Percentiles rank a stretch among this genome's conserved stretches.
Conservation (phyloP, 1,139 yeast species). For the Lodderomyces theae region DNA sequence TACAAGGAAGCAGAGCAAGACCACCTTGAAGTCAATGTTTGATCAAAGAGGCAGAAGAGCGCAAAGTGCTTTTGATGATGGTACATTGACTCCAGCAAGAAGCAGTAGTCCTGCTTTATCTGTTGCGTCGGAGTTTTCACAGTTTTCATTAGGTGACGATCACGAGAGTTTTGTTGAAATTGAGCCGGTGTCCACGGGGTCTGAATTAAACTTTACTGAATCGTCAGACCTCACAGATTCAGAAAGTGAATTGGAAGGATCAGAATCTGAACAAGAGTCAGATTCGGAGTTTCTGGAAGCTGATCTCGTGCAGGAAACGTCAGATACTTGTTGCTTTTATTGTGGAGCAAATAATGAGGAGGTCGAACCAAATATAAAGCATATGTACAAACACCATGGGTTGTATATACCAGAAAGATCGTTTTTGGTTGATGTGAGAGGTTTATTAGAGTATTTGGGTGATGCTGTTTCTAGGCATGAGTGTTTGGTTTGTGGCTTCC, state of each 20-base stretch:
- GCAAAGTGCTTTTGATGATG: constrained; percentile 6
- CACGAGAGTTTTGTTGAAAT: constrained; percentile 23
- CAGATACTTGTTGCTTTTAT: constrained; percentile 39
- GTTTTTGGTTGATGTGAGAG: constrained; percentile 39
- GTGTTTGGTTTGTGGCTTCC: constrained; percentile 54
- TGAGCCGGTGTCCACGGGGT: constrained; percentile 41
- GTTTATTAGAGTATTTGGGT: constrained; percentile 43
- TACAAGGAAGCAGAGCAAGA: constrained; percentile 1
- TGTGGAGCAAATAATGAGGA: constrained; percentile 39
- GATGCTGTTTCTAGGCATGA: constrained; percentile 43
- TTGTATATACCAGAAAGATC: constrained; percentile 50
- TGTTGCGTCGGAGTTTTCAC: constrained; percentile 56
- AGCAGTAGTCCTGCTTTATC: constrained; percentile 53
- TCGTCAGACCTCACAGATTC: constrained; percentile 37
- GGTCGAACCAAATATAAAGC: constrained; percentile 43
- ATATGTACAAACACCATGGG: constrained; percentile 50
- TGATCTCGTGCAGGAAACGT: constrained; percentile 16
- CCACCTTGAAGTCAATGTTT: constrained; percentile 12
- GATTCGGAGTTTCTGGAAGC: constrained; percentile 19
- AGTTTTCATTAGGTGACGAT: constrained; percentile 63
- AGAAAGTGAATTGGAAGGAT: constrained; percentile 27
- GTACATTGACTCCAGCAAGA: constrained; percentile 20
- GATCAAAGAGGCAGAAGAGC: constrained; percentile 15
- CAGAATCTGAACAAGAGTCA: constrained; percentile 24
- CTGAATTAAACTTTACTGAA: constrained; percentile 48